Conservation (phyloP, 73 alveolate species). For the Paramecium pentaurelia region DNA sequence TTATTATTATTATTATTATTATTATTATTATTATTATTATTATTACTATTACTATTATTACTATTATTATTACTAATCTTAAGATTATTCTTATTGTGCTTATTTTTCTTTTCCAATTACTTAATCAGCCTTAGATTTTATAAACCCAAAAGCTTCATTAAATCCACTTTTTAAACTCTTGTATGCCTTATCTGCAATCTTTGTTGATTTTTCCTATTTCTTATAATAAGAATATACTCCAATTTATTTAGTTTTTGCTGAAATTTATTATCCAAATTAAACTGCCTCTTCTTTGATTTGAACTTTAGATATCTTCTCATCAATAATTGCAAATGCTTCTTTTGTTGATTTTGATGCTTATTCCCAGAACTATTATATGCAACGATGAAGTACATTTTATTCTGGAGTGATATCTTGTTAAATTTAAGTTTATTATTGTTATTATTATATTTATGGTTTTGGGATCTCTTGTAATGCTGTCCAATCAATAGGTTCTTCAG, state of each 20-base stretch:
- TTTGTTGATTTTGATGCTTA: neutral
- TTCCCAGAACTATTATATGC: neutral
- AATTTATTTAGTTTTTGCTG: neutral
- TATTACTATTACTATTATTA: neutral
- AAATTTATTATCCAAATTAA: neutral
- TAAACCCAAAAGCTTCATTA: neutral
- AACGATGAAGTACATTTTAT: neutral
- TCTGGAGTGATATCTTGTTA: neutral
- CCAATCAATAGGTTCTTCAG: constrained; percentile 1
- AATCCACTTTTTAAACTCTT: neutral
- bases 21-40: neutral
- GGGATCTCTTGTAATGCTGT: neutral
- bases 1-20: neutral
- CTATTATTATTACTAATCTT: neutral
- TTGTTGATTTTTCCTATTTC: neutral
- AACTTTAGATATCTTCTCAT: neutral
- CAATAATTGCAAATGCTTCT: neutral
- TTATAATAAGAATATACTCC: neutral
- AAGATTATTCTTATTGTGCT: neutral
- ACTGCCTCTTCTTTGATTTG: neutral
- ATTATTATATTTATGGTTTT: neutral
- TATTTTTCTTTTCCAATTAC: neutral
- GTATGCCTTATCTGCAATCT: neutral
- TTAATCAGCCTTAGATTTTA: neutral
- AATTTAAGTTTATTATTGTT: neutral